phyloP scores from a whole-genome alignment of 768 basidiomycete genomes.

The Polyporus arcularius region DNA sequence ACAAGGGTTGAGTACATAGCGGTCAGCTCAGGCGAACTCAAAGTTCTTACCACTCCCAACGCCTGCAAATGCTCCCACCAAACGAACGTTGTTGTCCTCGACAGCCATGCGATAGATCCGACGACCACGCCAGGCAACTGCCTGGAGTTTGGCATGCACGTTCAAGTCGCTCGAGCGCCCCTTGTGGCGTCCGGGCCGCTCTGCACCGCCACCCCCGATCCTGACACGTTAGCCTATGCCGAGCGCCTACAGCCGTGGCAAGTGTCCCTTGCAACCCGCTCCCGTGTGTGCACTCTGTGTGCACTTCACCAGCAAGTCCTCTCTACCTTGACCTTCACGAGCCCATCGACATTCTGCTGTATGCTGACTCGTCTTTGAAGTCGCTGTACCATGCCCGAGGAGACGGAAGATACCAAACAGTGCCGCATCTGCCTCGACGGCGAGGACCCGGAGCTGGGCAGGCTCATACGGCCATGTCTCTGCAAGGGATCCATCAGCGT shows the following conservation, averaged over 20 bases:
- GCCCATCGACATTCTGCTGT: not conserved
- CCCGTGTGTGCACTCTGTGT: not conserved
- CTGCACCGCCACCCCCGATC: not conserved
- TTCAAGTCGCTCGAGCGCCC: not conserved
- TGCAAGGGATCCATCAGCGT: constrained; percentile 81
- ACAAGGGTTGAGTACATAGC: not conserved
- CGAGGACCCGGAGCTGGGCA: constrained; percentile 62
- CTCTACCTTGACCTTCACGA: not conserved
- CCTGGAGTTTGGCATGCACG: not conserved
- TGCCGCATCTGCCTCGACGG: constrained; percentile 87
- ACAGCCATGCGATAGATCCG: constrained; percentile 4
- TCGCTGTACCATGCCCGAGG: not conserved
- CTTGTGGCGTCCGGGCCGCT: not conserved
- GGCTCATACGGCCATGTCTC: constrained; percentile 79
- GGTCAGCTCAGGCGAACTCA: no score
- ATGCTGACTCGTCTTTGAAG: not conserved
- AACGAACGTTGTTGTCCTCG: constrained; percentile 41
- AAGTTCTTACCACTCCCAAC: constrained; percentile 57
- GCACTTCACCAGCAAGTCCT: not conserved
- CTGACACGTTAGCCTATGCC: not conserved
- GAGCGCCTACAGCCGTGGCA: not conserved
- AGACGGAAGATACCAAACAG: constrained; percentile 49
- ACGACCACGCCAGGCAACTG: no score
- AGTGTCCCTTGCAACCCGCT: no score
- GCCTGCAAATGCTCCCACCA: constrained; percentile 59